Evolutionary conservation across 139 green algal genomes (phyloP).

Genomic region (Chlorella sp.): DNA sequence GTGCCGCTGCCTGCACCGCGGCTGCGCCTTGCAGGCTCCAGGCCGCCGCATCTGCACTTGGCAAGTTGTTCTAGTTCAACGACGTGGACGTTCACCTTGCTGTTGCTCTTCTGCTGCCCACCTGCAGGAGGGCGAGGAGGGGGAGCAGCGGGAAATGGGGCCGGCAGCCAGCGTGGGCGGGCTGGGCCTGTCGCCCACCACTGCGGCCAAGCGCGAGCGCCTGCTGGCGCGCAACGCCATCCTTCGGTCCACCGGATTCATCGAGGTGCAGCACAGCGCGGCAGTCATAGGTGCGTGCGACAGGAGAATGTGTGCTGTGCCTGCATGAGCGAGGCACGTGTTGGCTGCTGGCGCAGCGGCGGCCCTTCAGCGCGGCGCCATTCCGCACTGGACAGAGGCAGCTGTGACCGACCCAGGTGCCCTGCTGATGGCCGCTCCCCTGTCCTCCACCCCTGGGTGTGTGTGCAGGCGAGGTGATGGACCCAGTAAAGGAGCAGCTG

Average conservation of each 20-base stretch:
- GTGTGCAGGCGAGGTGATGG: constrained; percentile 32
- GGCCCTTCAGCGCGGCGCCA: no score
- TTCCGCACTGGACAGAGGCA: background rate
- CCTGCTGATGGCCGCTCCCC: background rate
- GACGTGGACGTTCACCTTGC: no score
- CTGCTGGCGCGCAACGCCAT: constrained; percentile 62
- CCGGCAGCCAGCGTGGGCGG: background rate
- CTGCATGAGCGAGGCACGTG: background rate
- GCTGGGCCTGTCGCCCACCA: constrained; percentile 40
- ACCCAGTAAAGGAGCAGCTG: constrained; percentile 39
- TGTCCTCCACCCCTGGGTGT: background rate
- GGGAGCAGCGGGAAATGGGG: background rate
- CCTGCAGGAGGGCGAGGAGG: background rate
- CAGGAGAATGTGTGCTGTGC: background rate
- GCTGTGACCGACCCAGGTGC: background rate
- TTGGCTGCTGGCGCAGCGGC: background rate
- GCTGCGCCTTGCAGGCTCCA: no score
- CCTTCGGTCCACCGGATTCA: constrained; percentile 60
- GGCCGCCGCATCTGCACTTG: no score
- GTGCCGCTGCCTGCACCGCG: no score
- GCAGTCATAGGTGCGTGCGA: background rate
- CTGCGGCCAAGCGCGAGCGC: constrained; percentile 50
- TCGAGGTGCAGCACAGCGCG: constrained; percentile 42
- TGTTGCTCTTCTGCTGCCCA: no score
- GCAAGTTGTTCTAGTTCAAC: no score